Evolutionary conservation across 2,329 filamentous ascomycete genomes (phyloP).

Genomic region (Pestalotiopsis sp.): DNA sequence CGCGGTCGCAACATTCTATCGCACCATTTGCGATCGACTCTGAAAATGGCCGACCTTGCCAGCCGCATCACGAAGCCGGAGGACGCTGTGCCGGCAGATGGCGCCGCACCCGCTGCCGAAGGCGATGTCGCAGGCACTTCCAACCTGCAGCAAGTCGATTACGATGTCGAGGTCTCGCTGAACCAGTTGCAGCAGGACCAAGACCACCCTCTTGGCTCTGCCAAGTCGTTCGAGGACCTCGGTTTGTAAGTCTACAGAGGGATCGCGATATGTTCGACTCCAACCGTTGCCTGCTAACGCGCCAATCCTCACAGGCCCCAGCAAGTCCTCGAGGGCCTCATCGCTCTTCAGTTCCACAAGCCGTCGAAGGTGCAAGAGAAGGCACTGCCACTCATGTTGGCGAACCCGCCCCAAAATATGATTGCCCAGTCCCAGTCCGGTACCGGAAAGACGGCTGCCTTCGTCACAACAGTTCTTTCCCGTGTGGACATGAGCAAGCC

Average conservation of each 20-base stretch:
- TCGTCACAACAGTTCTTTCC: constrained; percentile 87
- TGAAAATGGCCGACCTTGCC: constrained; percentile 48
- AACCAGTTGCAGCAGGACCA: constrained; percentile 85
- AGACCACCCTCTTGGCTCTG: constrained; percentile 84
- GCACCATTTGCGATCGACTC: background rate
- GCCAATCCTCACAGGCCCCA: constrained; percentile 15
- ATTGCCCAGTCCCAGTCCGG: constrained; percentile 99
- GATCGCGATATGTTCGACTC: background rate
- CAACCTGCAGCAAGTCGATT: constrained; percentile 68
- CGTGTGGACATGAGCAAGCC: constrained; percentile 74
- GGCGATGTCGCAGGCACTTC: constrained; percentile 45
- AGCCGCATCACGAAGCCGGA: constrained; percentile 50
- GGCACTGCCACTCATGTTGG: constrained; percentile 84
- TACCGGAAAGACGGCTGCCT: constrained; percentile 96
- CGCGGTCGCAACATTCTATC: background rate
- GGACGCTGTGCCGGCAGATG: constrained; percentile 19
- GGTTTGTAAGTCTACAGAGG: constrained; percentile 64
- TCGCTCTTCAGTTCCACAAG: constrained; percentile 84
- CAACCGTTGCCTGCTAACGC: background rate
- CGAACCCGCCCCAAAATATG: constrained; percentile 86
- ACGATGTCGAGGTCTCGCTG: constrained; percentile 89
- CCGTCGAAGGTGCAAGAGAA: constrained; percentile 98
- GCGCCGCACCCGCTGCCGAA: constrained; percentile 26
- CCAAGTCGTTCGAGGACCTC: constrained; percentile 80
- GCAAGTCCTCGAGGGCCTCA: constrained; percentile 69